A percentile compares a stretch with the other conserved stretches of the same genome.
Conservation (phyloP, 106 monocot species). For the Dioscorea dumetorum region DNA sequence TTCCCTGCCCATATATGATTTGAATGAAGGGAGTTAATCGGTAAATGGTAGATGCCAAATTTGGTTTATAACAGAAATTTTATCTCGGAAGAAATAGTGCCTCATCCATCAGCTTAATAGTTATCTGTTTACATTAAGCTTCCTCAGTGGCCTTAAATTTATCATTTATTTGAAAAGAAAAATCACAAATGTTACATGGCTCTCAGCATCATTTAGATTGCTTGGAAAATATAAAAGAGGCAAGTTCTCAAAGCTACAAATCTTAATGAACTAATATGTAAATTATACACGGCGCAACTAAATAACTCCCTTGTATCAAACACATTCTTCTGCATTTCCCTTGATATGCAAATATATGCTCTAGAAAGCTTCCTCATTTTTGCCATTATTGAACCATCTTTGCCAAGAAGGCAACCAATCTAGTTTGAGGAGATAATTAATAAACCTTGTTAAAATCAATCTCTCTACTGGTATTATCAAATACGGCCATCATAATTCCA, state of each 20-base stretch:
- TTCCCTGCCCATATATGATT: constrained; percentile 48
- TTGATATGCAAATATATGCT: constrained; percentile 70
- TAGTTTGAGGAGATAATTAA: constrained; percentile 67
- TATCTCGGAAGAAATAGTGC: constrained; percentile 78
- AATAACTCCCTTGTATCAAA: constrained; percentile 65
- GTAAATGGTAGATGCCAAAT: constrained; percentile 34
- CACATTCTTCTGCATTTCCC: constrained; percentile 47
- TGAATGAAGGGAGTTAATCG: constrained; percentile 50
- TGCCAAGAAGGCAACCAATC: constrained; percentile 87
- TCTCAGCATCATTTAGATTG: too few relatives aligned
- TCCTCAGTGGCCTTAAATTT: constrained; percentile 56
- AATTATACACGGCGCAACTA: constrained; percentile 31
- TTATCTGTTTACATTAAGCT: constrained; percentile 82
- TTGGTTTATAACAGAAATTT: constrained; percentile 27
- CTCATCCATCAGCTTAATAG: constrained; percentile 59
- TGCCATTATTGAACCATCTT: constrained; percentile 75
- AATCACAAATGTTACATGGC: constrained; percentile 1
- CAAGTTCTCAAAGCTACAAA: not conserved
- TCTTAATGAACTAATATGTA: not conserved
- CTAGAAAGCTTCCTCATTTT: constrained; percentile 89
- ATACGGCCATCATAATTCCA: constrained; percentile 31
- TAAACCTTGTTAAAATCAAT: constrained; percentile 29
- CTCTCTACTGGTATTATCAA: constrained; percentile 50
- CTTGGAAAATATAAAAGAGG: too few relatives aligned
- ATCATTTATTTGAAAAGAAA: constrained; percentile 48